These are phyloP conservation scores for Phyllosticta paracitricarpa DNA, from an alignment of 2,329 filamentous ascomycete species.

Conservation along the genomic window DNA sequence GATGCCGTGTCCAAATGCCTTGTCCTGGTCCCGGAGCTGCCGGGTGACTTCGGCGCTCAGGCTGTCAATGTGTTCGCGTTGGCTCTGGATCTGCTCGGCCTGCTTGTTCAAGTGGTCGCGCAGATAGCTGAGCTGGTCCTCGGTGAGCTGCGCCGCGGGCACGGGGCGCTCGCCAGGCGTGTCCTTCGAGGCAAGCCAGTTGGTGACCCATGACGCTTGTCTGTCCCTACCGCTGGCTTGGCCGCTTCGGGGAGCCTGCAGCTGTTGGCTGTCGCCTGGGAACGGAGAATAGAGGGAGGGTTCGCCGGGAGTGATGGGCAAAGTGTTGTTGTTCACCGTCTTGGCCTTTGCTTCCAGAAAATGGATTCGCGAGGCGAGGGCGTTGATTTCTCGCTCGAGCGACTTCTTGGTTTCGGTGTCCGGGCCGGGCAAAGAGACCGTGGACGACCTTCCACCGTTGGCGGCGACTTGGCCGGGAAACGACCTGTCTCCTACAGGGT, in stretches of 20 bases:
- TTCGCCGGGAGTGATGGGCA: constrained; percentile 79
- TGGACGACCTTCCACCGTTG: constrained; percentile 42
- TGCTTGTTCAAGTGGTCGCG: constrained; percentile 89
- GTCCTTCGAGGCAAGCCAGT: constrained; percentile 46
- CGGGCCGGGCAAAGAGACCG: constrained; percentile 66
- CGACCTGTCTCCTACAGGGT: constrained; percentile 32
- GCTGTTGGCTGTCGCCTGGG: constrained; percentile 43
- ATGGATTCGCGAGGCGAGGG: constrained; percentile 67
- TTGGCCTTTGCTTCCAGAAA: constrained; percentile 71
- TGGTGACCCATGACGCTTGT: constrained; percentile 36
- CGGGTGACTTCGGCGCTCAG: constrained; percentile 78
- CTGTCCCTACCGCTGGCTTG: constrained; percentile 21
- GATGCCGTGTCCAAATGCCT: constrained; percentile 64
- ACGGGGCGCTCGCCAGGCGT: constrained; percentile 35
- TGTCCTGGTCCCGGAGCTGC: constrained; percentile 76
- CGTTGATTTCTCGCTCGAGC: constrained; percentile 74
- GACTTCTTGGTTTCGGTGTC: constrained; percentile 64
- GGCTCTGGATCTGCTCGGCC: constrained; percentile 80
- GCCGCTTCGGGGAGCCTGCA: constrained; percentile 25
- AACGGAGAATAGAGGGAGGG: constrained; percentile 45
- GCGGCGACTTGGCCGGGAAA: constrained; percentile 36
- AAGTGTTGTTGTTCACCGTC: constrained; percentile 44
- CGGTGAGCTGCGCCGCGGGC: constrained; percentile 51
- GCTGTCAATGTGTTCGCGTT: constrained; percentile 74
- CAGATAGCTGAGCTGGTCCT: constrained; percentile 75